These are phyloP conservation scores for Lagenaria siceraria DNA, from an alignment of 306 rosid genomes.

Conservation along the genomic window DNA sequence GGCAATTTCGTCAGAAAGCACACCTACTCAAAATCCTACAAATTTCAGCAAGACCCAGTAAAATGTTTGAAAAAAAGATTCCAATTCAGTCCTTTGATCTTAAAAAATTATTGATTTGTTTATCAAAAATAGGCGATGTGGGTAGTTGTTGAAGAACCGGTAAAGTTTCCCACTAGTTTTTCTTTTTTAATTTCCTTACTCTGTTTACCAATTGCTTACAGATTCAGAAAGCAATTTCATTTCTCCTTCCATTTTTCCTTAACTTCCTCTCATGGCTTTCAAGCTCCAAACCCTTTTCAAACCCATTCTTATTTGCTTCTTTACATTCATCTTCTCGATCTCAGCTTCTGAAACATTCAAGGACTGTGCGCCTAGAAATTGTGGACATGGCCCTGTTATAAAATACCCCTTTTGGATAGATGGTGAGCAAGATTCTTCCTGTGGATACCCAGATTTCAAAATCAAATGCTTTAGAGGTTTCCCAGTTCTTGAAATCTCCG, in stretches of 20 bases:
- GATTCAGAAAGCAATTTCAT: too few species aligned
- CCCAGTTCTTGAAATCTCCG: constrained; percentile 38
- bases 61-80: background rate
- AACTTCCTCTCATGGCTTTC: background rate
- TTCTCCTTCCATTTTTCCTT: background rate
- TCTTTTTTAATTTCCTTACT: background rate
- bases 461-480: constrained; percentile 22
- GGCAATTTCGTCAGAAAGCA: background rate
- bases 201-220: background rate
- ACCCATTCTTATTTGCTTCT: background rate
- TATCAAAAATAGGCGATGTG: background rate
- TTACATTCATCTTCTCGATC: constrained; percentile 15
- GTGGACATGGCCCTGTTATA: constrained; percentile 38
- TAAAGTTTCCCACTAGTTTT: background rate
- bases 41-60: background rate
- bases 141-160: background rate
- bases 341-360: constrained; percentile 12
- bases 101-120: background rate
- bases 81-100: background rate
- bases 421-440: constrained; percentile 23
- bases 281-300: background rate
- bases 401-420: constrained; percentile 61
- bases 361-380: constrained; percentile 31
- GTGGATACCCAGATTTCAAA: constrained; percentile 47
- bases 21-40: background rate